Evolutionary conservation across 305 asterid species (phyloP).

Genomic region (Ilex paraguariensis): DNA sequence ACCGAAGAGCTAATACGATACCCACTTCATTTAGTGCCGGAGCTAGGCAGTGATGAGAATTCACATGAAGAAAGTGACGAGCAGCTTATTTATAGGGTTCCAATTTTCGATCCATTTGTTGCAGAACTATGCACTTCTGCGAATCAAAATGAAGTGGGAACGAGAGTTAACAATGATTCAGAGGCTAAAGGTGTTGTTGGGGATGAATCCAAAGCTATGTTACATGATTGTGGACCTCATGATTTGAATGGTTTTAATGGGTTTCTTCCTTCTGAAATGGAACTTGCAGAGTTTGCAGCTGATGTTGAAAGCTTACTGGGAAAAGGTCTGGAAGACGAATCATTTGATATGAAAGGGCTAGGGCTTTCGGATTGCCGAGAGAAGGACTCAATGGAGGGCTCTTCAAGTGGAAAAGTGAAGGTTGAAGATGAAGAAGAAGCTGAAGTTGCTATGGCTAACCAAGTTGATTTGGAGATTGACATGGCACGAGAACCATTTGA

Average conservation of each 20-base stretch:
- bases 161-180: background rate
- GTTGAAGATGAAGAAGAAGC: conserved; percentile 36
- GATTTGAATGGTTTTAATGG: conserved; percentile 27
- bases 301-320: conserved; percentile 72
- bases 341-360: conserved; percentile 59
- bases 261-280: conserved; percentile 67
- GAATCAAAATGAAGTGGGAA: conserved; percentile 23
- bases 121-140: conserved; percentile 34
- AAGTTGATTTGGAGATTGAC: conserved; percentile 26
- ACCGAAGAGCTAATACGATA: conserved; percentile 1
- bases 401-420: conserved; percentile 32
- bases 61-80: conserved; percentile 53
- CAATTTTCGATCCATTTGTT: conserved; percentile 48
- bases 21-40: conserved; percentile 54
- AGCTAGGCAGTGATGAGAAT: conserved; percentile 48
- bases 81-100: conserved; percentile 65
- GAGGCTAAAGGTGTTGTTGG: conserved; percentile 8
- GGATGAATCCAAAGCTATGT: conserved; percentile 12
- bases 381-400: conserved; percentile 6
- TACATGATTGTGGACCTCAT: background rate
- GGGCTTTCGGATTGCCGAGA: conserved; percentile 45
- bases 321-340: conserved; percentile 54
- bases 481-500: conserved; percentile 39
- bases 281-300: conserved; percentile 75
- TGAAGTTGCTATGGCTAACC: conserved; percentile 6